Conservation (phyloP, 2,329 filamentous ascomycete genomes). For the Coniochaeta sp. region DNA sequence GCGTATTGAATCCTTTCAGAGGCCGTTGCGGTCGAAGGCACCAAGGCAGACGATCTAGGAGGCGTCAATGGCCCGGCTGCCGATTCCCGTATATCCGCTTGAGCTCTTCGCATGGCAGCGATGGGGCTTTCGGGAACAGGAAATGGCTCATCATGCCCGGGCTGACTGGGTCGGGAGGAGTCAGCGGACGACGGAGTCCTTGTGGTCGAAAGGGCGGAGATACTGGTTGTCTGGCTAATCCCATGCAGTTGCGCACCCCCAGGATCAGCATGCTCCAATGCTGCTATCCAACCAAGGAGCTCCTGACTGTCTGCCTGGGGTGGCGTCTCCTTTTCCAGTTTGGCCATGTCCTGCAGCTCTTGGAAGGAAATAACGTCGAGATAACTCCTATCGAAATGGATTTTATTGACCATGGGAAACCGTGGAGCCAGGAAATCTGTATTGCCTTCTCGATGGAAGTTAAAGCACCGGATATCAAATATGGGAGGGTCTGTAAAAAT, state of each 20-base stretch:
- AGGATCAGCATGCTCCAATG: slow-evolving; percentile 49
- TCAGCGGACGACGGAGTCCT: slow-evolving; percentile 10
- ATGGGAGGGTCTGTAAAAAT: slow-evolving; percentile 67
- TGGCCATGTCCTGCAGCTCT: slow-evolving; percentile 62
- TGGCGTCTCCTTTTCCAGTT: slow-evolving; percentile 42
- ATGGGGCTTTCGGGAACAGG: neutral
- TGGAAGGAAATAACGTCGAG: slow-evolving; percentile 61
- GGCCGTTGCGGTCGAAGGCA: neutral
- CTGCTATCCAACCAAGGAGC: slow-evolving; percentile 52
- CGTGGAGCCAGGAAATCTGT: slow-evolving; percentile 66
- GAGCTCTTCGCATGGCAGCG: neutral
- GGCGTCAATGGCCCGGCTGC: slow-evolving; percentile 2
- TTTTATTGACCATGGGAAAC: slow-evolving; percentile 68
- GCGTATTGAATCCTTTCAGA: neutral
- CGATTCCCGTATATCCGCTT: neutral
- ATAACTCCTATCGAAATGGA: slow-evolving; percentile 69
- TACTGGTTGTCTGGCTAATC: slow-evolving; percentile 37
- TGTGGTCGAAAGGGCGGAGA: slow-evolving; percentile 16
- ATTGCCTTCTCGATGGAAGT: slow-evolving; percentile 66
- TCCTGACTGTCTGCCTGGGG: slow-evolving; percentile 51
- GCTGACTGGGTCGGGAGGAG: neutral
- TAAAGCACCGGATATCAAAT: slow-evolving; percentile 73
- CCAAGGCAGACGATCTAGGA: slow-evolving; percentile 4
- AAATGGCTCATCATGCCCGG: neutral
- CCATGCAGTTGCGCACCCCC: slow-evolving; percentile 33